Conservation (phyloP, 2,329 filamentous ascomycete species). For the Diplodia scrobiculata region DNA sequence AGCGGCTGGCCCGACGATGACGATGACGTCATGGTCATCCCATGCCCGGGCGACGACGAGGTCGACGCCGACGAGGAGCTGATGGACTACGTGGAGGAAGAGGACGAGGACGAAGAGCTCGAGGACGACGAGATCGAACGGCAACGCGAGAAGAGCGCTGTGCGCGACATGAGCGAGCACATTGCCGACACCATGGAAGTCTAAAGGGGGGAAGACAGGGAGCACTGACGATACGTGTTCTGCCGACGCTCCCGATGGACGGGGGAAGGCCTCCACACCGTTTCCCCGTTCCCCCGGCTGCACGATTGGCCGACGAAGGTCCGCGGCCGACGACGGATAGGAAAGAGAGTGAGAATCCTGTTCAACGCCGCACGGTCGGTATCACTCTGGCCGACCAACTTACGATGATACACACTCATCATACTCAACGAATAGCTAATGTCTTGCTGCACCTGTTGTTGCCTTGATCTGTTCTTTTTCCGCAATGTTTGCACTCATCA, state of each 20-base stretch:
- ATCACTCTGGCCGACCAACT: neutral
- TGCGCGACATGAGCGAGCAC: slow-evolving; percentile 58
- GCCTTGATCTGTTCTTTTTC: neutral
- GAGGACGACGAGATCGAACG: slow-evolving; percentile 46
- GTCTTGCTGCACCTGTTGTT: neutral
- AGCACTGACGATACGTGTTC: slow-evolving; percentile 11
- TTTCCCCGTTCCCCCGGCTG: neutral
- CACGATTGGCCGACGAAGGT: neutral
- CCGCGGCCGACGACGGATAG: neutral
- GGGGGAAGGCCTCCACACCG: neutral
- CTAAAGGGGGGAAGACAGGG: slow-evolving; percentile 35
- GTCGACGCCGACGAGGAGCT: slow-evolving; percentile 42
- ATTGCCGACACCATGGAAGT: slow-evolving; percentile 58
- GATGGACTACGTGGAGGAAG: slow-evolving; percentile 27
- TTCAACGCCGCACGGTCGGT: slow-evolving; percentile 17
- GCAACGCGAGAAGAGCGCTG: slow-evolving; percentile 39
- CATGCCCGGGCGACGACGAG: slow-evolving; percentile 42
- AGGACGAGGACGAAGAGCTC: slow-evolving; percentile 34
- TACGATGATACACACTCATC: neutral
- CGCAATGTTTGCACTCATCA: slow-evolving; percentile 8
- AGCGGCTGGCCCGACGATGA: slow-evolving; percentile 49
- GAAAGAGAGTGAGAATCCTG: neutral
- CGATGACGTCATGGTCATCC: slow-evolving; percentile 46
- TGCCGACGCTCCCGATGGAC: slow-evolving; percentile 12
- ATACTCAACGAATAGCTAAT: slow-evolving; percentile 2